Percentiles rank a stretch among this genome's conserved stretches.
These are phyloP conservation scores for Astragalus membranaceus DNA, from an alignment of 306 rosid genomes.

Conservation along the genomic window DNA sequence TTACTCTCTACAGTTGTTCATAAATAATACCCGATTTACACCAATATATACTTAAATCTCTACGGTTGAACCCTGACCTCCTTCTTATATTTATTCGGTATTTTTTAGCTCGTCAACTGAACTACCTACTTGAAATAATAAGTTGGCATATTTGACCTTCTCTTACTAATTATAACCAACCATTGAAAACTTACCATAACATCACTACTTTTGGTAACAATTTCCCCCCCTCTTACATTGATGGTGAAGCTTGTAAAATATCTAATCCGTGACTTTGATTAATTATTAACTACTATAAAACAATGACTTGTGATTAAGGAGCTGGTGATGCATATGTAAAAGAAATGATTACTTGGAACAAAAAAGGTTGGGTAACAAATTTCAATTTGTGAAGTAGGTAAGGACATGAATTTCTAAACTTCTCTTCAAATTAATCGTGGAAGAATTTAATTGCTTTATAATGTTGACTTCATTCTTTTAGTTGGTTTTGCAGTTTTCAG, in stretches of 20 bases:
- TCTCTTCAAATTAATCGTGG: not conserved
- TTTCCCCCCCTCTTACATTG: not conserved
- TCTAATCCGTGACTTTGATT: not conserved
- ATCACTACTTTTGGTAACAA: not conserved
- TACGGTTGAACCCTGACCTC: no score
- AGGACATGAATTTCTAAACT: conserved; percentile 16
- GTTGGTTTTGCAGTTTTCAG: not conserved
- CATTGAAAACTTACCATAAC: conserved; percentile 6
- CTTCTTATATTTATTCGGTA: no score
- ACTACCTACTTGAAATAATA: not conserved
- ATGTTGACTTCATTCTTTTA: conserved; percentile 23
- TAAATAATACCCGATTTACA: no score
- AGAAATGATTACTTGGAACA: not conserved
- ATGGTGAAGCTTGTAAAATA: conserved; percentile 11
- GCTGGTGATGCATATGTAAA: not conserved
- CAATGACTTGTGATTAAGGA: not conserved
- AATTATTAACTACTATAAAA: not conserved
- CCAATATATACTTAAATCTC: no score
- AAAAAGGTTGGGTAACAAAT: not conserved
- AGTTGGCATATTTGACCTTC: conserved; percentile 9
- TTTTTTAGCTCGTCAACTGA: no score
- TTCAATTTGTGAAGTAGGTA: conserved; percentile 29
- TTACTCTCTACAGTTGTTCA: no score
- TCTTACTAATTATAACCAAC: not conserved
- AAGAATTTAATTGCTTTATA: conserved; percentile 17